These are phyloP conservation scores for Vanderwaltozyma tropicalis DNA, from an alignment of 805 yeast species.

Conservation along the genomic window DNA sequence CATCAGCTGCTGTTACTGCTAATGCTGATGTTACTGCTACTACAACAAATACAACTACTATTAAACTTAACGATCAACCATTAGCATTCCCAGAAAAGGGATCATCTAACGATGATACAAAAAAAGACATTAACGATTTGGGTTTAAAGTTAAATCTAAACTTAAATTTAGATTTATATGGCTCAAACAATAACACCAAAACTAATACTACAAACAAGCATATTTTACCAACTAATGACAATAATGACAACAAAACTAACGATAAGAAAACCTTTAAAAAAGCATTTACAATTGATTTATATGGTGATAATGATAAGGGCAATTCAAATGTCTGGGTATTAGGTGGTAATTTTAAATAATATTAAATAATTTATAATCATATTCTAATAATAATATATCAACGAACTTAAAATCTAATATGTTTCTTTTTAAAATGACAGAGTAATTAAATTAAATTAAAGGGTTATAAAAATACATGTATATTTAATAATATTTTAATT, in stretches of 20 bases:
- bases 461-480: not conserved
- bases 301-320: slow-evolving; percentile 18
- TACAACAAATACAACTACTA: not conserved
- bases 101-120: not conserved
- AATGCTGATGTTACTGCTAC: not conserved
- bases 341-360: slow-evolving; percentile 21
- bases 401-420: not conserved
- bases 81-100: not conserved
- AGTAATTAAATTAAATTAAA: too few species aligned
- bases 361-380: not conserved
- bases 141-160: slow-evolving; percentile 5
- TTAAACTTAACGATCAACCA: not conserved
- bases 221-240: not conserved
- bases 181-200: slow-evolving; percentile 4
- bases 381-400: not conserved
- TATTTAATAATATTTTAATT: not conserved
- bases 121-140: not conserved
- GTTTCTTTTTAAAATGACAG: too few species aligned
- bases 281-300: slow-evolving; percentile 23
- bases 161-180: slow-evolving; percentile 6
- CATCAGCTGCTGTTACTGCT: too few species aligned
- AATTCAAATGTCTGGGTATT: slow-evolving; percentile 23
- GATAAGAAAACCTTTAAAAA: slow-evolving; percentile 17
- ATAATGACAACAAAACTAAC: slow-evolving; percentile 2
- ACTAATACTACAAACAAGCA: not conserved